A percentile compares a stretch with the other conserved stretches of the same genome.
These are phyloP conservation scores for Exophiala oligosperma DNA, from an alignment of 2,329 filamentous ascomycete species.

Conservation along the genomic window DNA sequence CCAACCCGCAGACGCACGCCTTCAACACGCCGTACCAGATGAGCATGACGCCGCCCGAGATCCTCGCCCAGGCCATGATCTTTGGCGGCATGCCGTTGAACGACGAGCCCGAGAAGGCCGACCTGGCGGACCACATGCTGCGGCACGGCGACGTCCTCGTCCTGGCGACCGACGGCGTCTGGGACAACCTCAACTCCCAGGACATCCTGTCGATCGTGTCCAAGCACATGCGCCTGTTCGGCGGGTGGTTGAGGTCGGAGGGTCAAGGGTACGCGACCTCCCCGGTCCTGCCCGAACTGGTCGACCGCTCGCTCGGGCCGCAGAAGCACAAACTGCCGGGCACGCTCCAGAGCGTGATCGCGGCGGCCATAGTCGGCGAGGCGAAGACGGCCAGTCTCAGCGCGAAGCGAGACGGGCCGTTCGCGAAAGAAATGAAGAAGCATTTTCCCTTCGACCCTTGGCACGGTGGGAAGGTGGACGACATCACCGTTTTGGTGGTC, in stretches of 20 bases:
- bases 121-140: slow-evolving; percentile 72
- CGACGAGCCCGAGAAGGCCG: slow-evolving; percentile 82
- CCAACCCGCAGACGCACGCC: slow-evolving; percentile 85
- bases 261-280: slow-evolving; percentile 64
- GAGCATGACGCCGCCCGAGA: slow-evolving; percentile 77
- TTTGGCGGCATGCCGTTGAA: slow-evolving; percentile 81
- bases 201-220: slow-evolving; percentile 82
- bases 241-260: slow-evolving; percentile 67
- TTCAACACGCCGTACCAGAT: slow-evolving; percentile 98
- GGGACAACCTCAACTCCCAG: slow-evolving; percentile 92
- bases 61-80: slow-evolving; percentile 75
- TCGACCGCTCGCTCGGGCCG: slow-evolving; percentile 49
- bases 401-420: slow-evolving; percentile 80
- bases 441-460: slow-evolving; percentile 84
- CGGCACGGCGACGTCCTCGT: slow-evolving; percentile 92
- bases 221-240: slow-evolving; percentile 68
- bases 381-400: slow-evolving; percentile 85
- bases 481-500: slow-evolving; percentile 84
- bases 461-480: slow-evolving; percentile 91
- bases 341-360: slow-evolving; percentile 75
- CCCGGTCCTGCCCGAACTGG: slow-evolving; percentile 56
- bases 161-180: slow-evolving; percentile 91
- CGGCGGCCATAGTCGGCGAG: slow-evolving; percentile 74
- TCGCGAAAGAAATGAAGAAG: slow-evolving; percentile 89
- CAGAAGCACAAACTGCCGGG: slow-evolving; percentile 30